phyloP scores from a whole-genome alignment of 768 basidiomycete species.

The Leccinum subgranulosum region DNA sequence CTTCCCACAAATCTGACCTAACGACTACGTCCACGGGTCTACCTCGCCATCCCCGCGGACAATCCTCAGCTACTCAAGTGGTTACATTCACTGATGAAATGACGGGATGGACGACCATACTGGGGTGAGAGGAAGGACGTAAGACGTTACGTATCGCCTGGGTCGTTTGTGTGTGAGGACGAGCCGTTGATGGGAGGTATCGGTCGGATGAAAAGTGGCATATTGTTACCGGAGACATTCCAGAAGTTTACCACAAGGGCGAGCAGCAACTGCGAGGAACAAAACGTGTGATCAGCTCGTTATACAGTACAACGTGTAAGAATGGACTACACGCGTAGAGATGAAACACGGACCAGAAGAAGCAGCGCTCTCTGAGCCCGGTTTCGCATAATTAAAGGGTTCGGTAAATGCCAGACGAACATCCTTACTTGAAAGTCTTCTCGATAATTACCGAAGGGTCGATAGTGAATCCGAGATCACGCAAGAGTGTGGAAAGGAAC shows the following conservation, averaged over 20 bases:
- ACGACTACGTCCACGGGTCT: constrained; percentile 16
- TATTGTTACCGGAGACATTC: constrained; percentile 53
- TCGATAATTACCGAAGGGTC: constrained; percentile 54
- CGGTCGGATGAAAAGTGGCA: constrained; percentile 52
- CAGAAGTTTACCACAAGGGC: constrained; percentile 55
- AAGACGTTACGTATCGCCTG: constrained; percentile 14
- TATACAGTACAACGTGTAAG: background rate
- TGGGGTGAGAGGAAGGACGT: constrained; percentile 9
- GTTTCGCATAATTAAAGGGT: constrained; percentile 22
- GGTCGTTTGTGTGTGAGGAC: constrained; percentile 7
- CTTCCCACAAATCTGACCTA: constrained; percentile 26
- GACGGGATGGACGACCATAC: constrained; percentile 13
- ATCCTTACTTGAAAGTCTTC: constrained; percentile 59
- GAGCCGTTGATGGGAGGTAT: constrained; percentile 13
- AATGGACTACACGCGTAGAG: constrained; percentile 12
- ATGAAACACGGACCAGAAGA: constrained; percentile 19
- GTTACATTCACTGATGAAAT: constrained; percentile 19
- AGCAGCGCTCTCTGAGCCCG: constrained; percentile 3
- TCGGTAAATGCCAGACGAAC: constrained; percentile 16
- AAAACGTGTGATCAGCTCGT: constrained; percentile 17
- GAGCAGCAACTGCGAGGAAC: constrained; percentile 44
- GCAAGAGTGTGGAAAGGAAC: constrained; percentile 55
- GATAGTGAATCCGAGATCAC: constrained; percentile 53
- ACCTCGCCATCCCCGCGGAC: constrained; percentile 21
- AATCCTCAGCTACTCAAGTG: constrained; percentile 4